Percentiles rank a stretch among this genome's conserved stretches.
Evolutionary conservation across 2,329 filamentous ascomycete genomes (phyloP).

Genomic region (Dactylella cylindrospora): DNA sequence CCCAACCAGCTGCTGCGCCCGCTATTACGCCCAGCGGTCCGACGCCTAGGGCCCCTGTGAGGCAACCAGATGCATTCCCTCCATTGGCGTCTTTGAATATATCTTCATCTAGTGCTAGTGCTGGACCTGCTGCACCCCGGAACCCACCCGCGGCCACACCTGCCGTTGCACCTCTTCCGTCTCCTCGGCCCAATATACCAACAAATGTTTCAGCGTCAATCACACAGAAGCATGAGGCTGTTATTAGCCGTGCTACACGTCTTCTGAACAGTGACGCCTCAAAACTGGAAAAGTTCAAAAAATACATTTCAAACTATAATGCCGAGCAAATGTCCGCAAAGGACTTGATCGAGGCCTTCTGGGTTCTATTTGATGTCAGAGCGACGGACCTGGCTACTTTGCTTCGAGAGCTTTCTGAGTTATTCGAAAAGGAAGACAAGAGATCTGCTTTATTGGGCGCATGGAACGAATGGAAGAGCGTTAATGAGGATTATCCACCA

Average conservation of each 20-base stretch:
- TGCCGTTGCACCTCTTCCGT: conserved; percentile 2
- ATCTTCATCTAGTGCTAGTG: conserved; percentile 6
- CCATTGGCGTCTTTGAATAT: conserved; percentile 30
- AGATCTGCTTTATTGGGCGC: conserved; percentile 73
- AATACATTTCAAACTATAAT: conserved; percentile 75
- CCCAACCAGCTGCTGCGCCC: conserved; percentile 49
- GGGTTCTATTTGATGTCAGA: conserved; percentile 47
- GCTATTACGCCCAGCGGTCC: conserved; percentile 45
- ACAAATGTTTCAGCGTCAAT: conserved; percentile 19
- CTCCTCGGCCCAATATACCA: conserved; percentile 10
- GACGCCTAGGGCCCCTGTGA: conserved; percentile 12
- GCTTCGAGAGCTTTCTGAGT: conserved; percentile 84
- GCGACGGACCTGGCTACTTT: conserved; percentile 80
- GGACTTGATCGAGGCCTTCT: conserved; percentile 71
- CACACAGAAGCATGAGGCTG: conserved; percentile 67
- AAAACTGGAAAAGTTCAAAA: conserved; percentile 77
- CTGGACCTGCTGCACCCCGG: not conserved
- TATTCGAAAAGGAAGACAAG: conserved; percentile 82
- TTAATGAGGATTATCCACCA: conserved; percentile 48
- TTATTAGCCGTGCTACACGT: conserved; percentile 79
- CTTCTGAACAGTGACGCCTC: conserved; percentile 74
- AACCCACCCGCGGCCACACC: not conserved
- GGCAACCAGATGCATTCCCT: conserved; percentile 40
- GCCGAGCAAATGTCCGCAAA: conserved; percentile 68
- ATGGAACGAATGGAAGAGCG: conserved; percentile 79